Conservation (phyloP, 2,329 filamentous ascomycete genomes). For the Acarospora socialis region DNA sequence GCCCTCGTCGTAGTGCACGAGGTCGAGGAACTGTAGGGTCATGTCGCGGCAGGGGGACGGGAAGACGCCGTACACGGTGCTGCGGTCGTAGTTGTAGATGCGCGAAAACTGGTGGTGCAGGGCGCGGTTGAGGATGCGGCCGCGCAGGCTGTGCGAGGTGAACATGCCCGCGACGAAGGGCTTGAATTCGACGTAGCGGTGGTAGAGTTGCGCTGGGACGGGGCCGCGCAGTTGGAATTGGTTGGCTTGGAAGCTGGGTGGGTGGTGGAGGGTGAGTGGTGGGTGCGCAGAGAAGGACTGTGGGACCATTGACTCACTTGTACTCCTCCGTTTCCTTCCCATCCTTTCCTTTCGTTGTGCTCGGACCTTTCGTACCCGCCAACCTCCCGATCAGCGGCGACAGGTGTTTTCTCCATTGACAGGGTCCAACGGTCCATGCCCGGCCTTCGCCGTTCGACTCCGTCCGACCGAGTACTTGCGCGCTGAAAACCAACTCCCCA, state of each 20-base stretch:
- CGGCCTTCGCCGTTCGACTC: conserved; percentile 48
- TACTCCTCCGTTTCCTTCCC: conserved; percentile 53
- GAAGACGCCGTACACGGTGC: conserved; percentile 59
- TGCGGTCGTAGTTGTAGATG: conserved; percentile 75
- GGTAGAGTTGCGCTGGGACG: conserved; percentile 66
- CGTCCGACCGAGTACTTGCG: conserved; percentile 64
- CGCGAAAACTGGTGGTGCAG: conserved; percentile 80
- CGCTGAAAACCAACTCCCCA: conserved; percentile 56
- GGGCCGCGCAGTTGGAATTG: conserved; percentile 80
- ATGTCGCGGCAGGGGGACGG: conserved; percentile 53
- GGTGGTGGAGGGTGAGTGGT: conserved; percentile 4
- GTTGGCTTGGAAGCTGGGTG: conserved; percentile 70
- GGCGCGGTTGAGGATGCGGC: conserved; percentile 66
- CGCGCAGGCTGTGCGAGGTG: conserved; percentile 59
- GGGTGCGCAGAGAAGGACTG: not conserved
- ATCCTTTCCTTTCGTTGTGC: conserved; percentile 40
- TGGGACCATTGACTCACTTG: conserved; percentile 43
- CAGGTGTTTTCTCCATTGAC: conserved; percentile 65
- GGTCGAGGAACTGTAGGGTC: conserved; percentile 65
- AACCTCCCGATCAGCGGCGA: conserved; percentile 79
- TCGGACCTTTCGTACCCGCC: conserved; percentile 54
- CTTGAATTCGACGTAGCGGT: conserved; percentile 85
- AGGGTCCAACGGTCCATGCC: conserved; percentile 69
- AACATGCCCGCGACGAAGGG: conserved; percentile 88
- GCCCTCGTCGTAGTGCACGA: conserved; percentile 75